Conservation (phyloP, 352 stramenopile genomes). For the Globisporangium cederbergense region DNA sequence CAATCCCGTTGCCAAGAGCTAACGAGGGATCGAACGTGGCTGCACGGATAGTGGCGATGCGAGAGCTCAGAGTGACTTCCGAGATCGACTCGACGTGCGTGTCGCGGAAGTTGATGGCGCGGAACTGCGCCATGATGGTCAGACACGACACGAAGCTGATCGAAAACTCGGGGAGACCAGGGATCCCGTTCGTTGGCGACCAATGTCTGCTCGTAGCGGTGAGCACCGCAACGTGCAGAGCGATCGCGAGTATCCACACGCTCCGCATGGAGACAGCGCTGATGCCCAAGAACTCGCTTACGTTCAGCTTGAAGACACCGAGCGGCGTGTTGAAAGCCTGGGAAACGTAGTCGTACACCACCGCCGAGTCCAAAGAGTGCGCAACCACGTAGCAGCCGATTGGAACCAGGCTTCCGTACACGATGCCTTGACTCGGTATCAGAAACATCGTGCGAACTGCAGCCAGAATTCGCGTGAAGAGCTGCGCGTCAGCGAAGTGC, state of each 20-base stretch:
- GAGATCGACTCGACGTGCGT: conserved; percentile 12
- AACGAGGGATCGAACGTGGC: neutral
- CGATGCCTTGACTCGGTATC: conserved; percentile 30
- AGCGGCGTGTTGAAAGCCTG: conserved; percentile 21
- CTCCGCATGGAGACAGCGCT: conserved; percentile 15
- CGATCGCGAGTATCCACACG: conserved; percentile 18
- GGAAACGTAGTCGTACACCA: conserved; percentile 22
- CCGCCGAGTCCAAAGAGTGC: conserved; percentile 25
- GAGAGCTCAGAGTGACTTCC: conserved; percentile 1
- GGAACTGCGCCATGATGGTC: conserved; percentile 15
- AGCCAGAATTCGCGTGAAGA: neutral
- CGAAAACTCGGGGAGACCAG: conserved; percentile 9
- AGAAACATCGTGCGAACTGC: conserved; percentile 21
- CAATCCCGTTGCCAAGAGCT: conserved; percentile 4
- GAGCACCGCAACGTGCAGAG: conserved; percentile 14
- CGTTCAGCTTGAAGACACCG: conserved; percentile 11
- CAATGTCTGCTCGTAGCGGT: neutral
- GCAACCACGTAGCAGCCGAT: conserved; percentile 30
- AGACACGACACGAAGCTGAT: conserved; percentile 13
- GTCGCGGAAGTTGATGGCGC: neutral
- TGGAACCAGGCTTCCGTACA: conserved; percentile 32
- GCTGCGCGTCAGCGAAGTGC: neutral
- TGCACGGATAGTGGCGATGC: neutral
- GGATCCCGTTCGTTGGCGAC: conserved; percentile 8
- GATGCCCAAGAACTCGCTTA: conserved; percentile 11